phyloP scores from a whole-genome alignment of 305 asterid genomes.

The Fraxinus paxiana region DNA sequence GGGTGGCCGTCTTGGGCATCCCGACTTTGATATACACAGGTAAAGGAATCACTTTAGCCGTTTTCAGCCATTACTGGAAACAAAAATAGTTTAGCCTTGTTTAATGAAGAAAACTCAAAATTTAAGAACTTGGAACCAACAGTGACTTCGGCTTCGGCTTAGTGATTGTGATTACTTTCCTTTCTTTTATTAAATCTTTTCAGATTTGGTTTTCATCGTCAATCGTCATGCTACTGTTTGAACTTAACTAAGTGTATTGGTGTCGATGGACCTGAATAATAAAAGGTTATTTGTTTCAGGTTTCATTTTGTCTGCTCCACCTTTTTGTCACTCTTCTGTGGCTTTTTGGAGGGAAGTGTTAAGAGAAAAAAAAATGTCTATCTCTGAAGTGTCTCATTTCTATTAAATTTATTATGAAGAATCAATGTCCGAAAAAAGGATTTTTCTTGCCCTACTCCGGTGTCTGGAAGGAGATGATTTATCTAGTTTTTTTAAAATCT shows the following conservation, averaged over 20 bases:
- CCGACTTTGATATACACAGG: slow-evolving; percentile 97
- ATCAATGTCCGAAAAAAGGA: background rate
- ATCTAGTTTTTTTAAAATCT: background rate
- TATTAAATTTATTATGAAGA: background rate
- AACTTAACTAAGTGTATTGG: slow-evolving; percentile 4
- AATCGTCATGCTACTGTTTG: background rate
- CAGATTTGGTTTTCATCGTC: slow-evolving; percentile 2
- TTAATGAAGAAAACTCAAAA: background rate
- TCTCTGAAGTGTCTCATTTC: background rate
- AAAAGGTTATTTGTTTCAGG: background rate
- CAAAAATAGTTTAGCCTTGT: background rate
- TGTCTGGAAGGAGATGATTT: background rate
- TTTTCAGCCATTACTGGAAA: background rate
- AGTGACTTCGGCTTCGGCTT: background rate
- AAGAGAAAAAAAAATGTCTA: background rate
- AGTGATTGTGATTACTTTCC: slow-evolving; percentile 7
- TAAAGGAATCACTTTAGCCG: slow-evolving; percentile 22
- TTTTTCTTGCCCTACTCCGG: background rate
- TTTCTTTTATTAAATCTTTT: background rate
- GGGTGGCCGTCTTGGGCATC: slow-evolving; percentile 99
- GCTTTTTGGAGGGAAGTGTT: background rate
- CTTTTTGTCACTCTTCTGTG: slow-evolving; percentile 6
- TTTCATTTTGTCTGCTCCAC: background rate
- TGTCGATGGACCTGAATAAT: background rate
- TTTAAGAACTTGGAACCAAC: background rate